Base-by-base conservation (phyloP, 1,284 basidiomycete genomes). In the Cutaneotrichosporon dermatis region DNA sequence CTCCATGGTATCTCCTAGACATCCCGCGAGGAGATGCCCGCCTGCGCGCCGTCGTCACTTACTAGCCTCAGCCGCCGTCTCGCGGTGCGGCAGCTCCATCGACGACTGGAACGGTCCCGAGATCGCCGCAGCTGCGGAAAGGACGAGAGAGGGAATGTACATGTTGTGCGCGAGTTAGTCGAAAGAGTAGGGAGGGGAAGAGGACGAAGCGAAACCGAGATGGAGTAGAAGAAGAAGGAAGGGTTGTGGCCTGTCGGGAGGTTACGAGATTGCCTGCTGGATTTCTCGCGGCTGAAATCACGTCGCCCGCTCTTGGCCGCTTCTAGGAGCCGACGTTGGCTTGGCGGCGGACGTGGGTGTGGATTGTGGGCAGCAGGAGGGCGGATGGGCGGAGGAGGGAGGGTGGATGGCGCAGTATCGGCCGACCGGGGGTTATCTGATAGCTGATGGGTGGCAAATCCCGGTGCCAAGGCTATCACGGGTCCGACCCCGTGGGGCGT, bases 51-150 rank as follows among this genome's bases (percentile, higher is more conserved):
- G n/a, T n/a, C n/a, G n/a, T 25, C 25, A 25, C 25, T 45, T 50
- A 71, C 69, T 66, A 13, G 68, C 69, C 54, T 71, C 69, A 6
- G 46, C 59, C n/a, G 60, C 54, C 2, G 69, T 71, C 35, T 71
- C 69, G 34, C 66, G 65, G 46, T 64, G 60, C 10, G 50, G 42
- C 6, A 10, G 42, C 43, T 16, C 35, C 36, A 46, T 35, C 16
- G 55, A 34, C 6, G 46, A 16, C 46, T 60, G 59, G 35, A 35
- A 48, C 8, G 57, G 60, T 4, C 35, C 15, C 8, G 60, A 56
- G n/a, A 55, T 12, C 1, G 46, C 57, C 3, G 34, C 54, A 0
- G 55, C 50, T 0, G 58, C 57, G 39, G 36, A 40, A 37, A 56
- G 42, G 43, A 63, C 9, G 12, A 54, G 41, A 1, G 51, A 33